Percentiles rank a stretch among this genome's conserved stretches.
Conservation (phyloP, 148 eudicot genomes). For the Salicornia ramosissima region DNA sequence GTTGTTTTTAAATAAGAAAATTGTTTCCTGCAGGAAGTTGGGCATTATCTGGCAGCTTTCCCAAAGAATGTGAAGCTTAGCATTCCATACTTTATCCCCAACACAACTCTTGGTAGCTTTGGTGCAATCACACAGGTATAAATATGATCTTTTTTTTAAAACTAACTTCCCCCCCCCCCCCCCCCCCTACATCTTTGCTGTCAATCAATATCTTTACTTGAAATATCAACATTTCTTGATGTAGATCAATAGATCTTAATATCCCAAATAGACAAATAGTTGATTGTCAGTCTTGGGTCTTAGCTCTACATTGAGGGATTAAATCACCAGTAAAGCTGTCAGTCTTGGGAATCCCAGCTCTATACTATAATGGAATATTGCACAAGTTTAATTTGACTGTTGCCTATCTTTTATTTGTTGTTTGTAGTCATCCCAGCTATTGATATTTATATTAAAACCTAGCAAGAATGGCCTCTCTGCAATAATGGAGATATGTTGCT, state of each 20-base stretch:
- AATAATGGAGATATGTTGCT: background rate
- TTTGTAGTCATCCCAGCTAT: background rate
- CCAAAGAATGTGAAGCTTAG: slow-evolving; percentile 88
- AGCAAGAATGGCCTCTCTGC: background rate
- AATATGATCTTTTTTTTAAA: too few species aligned
- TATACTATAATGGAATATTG: background rate
- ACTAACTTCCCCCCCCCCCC: too few species aligned
- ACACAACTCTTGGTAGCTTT: slow-evolving; percentile 96
- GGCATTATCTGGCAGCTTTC: slow-evolving; percentile 88
- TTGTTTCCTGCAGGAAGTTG: slow-evolving; percentile 76
- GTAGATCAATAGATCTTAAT: too few species aligned
- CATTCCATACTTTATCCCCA: slow-evolving; percentile 94
- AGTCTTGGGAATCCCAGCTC: background rate
- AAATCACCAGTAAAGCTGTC: background rate
- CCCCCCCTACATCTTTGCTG: background rate
- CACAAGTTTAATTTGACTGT: background rate
- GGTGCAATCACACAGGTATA: slow-evolving; percentile 96
- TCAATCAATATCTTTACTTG: background rate
- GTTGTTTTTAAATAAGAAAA: slow-evolving; percentile 31
- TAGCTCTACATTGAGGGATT: too few species aligned
- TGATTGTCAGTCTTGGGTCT: too few species aligned
- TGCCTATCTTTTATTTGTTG: background rate
- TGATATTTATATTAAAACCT: too few species aligned
- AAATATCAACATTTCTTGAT: background rate
- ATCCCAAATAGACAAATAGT: too few species aligned